A percentile compares a stretch with the other conserved stretches of the same genome.
phyloP scores from a whole-genome alignment of 441 rosid genomes.

The Brassica balearica region DNA sequence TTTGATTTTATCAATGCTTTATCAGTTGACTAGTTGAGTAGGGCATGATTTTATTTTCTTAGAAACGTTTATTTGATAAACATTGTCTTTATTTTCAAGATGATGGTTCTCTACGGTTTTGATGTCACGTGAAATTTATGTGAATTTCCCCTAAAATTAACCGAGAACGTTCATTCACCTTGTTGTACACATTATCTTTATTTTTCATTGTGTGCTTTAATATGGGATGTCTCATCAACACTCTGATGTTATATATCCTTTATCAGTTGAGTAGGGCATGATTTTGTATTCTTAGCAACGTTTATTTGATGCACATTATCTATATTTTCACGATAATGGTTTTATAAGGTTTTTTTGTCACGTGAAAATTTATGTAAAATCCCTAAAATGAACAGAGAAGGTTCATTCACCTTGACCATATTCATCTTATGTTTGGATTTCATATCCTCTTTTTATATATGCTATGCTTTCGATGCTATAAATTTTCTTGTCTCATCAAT shows the following conservation, averaged over 20 bases:
- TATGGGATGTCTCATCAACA: conserved; percentile 2
- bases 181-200: neutral
- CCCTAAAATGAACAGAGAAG: neutral
- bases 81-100: neutral
- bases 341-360: neutral
- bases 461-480: neutral
- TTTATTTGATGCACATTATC: conserved; percentile 6
- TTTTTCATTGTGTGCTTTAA: neutral
- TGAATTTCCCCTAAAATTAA: neutral
- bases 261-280: neutral
- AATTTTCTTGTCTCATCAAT: conserved; percentile 9
- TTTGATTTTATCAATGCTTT: neutral
- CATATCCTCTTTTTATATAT: neutral
- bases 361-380: neutral
- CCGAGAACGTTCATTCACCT: neutral
- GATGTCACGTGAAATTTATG: conserved; percentile 2
- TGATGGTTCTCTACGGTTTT: neutral
- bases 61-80: neutral
- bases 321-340: neutral
- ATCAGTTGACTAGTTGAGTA: neutral
- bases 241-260: neutral
- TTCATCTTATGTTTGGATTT: neutral
- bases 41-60: neutral
- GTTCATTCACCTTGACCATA: conserved; percentile 1
- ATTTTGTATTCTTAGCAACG: neutral